Conservation (phyloP, 2,329 filamentous ascomycete species). For the Bertia moriformis region DNA sequence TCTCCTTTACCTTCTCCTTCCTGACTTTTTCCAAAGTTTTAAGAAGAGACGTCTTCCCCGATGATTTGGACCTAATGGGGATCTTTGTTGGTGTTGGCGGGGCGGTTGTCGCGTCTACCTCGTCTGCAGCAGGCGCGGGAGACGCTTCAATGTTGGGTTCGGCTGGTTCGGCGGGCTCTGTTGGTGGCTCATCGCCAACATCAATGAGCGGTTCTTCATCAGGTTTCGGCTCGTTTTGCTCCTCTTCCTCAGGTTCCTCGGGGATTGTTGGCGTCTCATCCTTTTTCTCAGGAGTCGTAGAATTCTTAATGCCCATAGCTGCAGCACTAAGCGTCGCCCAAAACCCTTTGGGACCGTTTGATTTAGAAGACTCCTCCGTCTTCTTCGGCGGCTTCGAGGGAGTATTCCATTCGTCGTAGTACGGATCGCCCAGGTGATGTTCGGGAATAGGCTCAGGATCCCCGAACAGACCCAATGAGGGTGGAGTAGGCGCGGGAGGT, state of each 20-base stretch:
- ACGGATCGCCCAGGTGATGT: background rate
- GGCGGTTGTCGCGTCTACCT: slow-evolving; percentile 10
- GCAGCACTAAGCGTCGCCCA: background rate
- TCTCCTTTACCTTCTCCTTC: background rate
- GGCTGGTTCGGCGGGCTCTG: slow-evolving; percentile 21
- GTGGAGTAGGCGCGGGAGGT: background rate
- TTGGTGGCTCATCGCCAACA: slow-evolving; percentile 16
- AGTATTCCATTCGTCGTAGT: background rate
- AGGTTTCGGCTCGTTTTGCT: background rate
- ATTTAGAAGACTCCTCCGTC: background rate
- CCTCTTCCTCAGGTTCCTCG: slow-evolving; percentile 11
- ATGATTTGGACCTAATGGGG: slow-evolving; percentile 16
- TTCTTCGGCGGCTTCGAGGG: background rate
- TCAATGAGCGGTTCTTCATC: background rate
- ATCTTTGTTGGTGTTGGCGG: background rate
- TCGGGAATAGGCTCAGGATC: background rate
- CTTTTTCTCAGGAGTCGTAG: slow-evolving; percentile 12
- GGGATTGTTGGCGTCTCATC: background rate
- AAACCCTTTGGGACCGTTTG: background rate
- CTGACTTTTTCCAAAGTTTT: background rate
- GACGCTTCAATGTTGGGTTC: slow-evolving; percentile 19
- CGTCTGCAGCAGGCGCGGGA: slow-evolving; percentile 18
- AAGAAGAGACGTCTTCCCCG: background rate
- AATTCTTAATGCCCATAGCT: too few relatives aligned
- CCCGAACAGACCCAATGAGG: background rate